Base-by-base conservation (phyloP, 345 rosid species). In the Lenwebbia sp. region DNA sequence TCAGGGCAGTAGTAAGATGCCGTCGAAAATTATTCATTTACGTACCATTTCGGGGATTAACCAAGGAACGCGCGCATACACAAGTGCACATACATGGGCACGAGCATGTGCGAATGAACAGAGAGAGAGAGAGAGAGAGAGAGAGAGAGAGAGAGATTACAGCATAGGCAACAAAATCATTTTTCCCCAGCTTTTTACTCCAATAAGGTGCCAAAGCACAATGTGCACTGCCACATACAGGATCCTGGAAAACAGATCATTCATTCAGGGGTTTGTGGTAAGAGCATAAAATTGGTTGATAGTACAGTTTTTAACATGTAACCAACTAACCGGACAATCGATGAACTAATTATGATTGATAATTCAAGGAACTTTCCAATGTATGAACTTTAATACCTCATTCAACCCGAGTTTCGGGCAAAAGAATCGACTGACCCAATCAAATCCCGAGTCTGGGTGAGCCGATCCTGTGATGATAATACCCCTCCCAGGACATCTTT, bases 221-320 rank as follows among this genome's bases (percentile, higher is more conserved):
- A 85, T 95, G 93, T 26, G 98, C 98, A 87, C 96, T 93, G 53
- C 99, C 97, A 83, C 93, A 88, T 40, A 95, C 96, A 76, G 97
- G 97, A 89, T 95, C 98, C 99, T 96, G 91, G 70, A 84, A 44
- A 74, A 70, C 51, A 52, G 51, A 50, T 44, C 17, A 57, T 22
- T 26, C n/a, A 9, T 70, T 70, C 81, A 70, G 81, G 47, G 81
- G 47, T 9, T 70, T 10, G 81, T 37, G 47, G 25, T 37, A 70
- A 37, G 81, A 19, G 81, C 81, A 85, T 37, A 37, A 85, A 30
- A 2, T 22, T 76, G 41, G 51, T n/a, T 8, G 65, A 19, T 19
- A 26, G 52, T 1, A 37, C 30, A 56, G 23, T 22, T 85, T 50
- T 33, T 6, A 2, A 4, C n/a, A 28, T 41, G 53, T 26, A 7